A percentile compares a stretch with the other conserved stretches of the same genome.
These are phyloP conservation scores for Stygiomarasmius scandens DNA, from an alignment of 1,284 basidiomycete species.

Conservation along the genomic window DNA sequence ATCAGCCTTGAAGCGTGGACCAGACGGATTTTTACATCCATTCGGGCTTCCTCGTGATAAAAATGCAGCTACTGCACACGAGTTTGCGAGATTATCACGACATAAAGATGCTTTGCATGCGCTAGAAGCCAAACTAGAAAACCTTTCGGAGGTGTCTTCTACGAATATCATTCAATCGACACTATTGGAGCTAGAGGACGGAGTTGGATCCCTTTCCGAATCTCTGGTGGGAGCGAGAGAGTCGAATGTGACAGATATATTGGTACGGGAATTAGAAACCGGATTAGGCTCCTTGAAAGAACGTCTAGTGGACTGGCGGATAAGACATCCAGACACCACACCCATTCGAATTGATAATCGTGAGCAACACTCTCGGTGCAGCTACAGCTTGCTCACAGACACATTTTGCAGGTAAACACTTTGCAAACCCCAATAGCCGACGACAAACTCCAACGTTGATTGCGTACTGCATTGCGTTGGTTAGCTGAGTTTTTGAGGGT, in stretches of 20 bases:
- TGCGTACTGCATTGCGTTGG: background rate
- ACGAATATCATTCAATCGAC: background rate
- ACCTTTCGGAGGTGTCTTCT: background rate
- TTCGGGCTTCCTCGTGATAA: background rate
- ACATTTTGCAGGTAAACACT: background rate
- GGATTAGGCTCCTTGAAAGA: background rate
- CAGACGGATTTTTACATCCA: background rate
- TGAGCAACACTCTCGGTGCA: background rate
- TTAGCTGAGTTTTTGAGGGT: background rate
- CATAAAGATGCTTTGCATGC: background rate
- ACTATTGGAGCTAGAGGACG: background rate
- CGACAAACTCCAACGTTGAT: background rate
- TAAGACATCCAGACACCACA: background rate
- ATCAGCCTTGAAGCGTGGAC: background rate
- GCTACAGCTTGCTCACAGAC: background rate
- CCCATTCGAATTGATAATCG: conserved; percentile 4
- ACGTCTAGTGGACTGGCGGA: background rate
- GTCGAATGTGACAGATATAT: background rate
- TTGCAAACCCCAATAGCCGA: background rate
- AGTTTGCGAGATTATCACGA: background rate
- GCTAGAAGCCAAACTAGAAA: background rate
- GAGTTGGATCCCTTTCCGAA: too few species aligned
- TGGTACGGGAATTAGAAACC: background rate
- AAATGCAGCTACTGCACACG: background rate
- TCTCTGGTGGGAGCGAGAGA: background rate